Conservation (phyloP, 768 basidiomycete species). For the Fomitopsis pulvina region DNA sequence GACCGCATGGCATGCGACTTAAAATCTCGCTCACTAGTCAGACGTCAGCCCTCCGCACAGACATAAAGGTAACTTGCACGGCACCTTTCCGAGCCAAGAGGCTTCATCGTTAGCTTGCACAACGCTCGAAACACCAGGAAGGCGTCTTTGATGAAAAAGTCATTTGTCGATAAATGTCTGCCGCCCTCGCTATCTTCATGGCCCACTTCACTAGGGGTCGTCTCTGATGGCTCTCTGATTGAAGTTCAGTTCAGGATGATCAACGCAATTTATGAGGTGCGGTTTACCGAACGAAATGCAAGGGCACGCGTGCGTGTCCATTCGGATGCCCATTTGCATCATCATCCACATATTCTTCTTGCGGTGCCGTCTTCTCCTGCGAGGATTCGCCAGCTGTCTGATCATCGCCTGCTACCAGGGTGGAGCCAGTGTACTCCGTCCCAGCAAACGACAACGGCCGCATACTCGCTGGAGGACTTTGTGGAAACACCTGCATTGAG, state of each 20-base stretch:
- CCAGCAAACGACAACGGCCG: slow-evolving; percentile 1
- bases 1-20: slow-evolving; percentile 98
- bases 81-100: slow-evolving; percentile 89
- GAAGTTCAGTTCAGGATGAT: neutral
- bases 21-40: slow-evolving; percentile 83
- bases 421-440: slow-evolving; percentile 8
- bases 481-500: slow-evolving; percentile 8
- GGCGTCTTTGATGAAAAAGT: slow-evolving; percentile 94
- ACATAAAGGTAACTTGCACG: neutral
- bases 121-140: slow-evolving; percentile 96
- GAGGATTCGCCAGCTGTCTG: neutral
- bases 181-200: slow-evolving; percentile 16
- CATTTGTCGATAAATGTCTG: slow-evolving; percentile 61
- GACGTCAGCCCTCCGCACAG: neutral
- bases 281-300: slow-evolving; percentile 13
- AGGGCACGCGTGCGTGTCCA: neutral
- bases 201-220: slow-evolving; percentile 11
- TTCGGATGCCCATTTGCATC: neutral
- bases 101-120: slow-evolving; percentile 98
- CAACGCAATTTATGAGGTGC: too few relatives aligned
- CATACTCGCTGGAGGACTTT: slow-evolving; percentile 6
- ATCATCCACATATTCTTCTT: slow-evolving; percentile 1
- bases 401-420: slow-evolving; percentile 5
- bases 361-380: neutral
- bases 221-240: slow-evolving; percentile 13